phyloP scores from a whole-genome alignment of 805 yeast species.

The Ogataea nitratoaversa region DNA sequence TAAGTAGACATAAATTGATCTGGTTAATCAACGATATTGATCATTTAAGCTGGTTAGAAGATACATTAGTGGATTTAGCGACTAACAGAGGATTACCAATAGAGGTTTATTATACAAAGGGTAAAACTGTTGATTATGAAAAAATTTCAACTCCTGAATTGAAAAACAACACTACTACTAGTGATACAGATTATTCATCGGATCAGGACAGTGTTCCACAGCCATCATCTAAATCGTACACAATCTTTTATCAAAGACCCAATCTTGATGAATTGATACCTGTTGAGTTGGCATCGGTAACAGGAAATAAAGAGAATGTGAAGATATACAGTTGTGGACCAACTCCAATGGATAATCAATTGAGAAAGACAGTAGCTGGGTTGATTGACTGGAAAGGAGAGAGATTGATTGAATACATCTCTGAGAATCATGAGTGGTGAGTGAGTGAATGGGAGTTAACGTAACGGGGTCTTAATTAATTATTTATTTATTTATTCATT shows the following conservation, averaged over 20 bases:
- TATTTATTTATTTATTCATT: no score
- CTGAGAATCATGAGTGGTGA: constrained; percentile 14
- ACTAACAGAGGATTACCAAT: constrained; percentile 5
- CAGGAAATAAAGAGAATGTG: background rate
- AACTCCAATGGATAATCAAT: background rate
- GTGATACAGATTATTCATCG: no score
- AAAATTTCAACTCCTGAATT: no score
- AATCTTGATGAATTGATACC: constrained; percentile 3
- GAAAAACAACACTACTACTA: no score
- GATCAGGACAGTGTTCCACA: no score
- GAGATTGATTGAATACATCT: constrained; percentile 1
- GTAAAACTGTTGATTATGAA: background rate
- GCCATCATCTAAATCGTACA: background rate
- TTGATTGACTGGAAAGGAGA: constrained; percentile 1
- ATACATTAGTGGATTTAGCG: constrained; percentile 10
- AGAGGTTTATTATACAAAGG: constrained; percentile 9
- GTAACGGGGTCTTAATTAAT: no score
- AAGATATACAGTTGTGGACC: constrained; percentile 9
- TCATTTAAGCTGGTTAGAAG: constrained; percentile 9
- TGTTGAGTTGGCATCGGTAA: background rate
- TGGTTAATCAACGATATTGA: constrained; percentile 20
- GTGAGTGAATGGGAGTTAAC: no score
- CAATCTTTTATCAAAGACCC: constrained; percentile 2
- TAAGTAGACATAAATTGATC: constrained; percentile 9
- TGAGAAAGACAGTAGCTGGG: constrained; percentile 1